These are phyloP conservation scores for Euphorbia celastroides DNA, from an alignment of 441 rosid genomes.

Conservation along the genomic window DNA sequence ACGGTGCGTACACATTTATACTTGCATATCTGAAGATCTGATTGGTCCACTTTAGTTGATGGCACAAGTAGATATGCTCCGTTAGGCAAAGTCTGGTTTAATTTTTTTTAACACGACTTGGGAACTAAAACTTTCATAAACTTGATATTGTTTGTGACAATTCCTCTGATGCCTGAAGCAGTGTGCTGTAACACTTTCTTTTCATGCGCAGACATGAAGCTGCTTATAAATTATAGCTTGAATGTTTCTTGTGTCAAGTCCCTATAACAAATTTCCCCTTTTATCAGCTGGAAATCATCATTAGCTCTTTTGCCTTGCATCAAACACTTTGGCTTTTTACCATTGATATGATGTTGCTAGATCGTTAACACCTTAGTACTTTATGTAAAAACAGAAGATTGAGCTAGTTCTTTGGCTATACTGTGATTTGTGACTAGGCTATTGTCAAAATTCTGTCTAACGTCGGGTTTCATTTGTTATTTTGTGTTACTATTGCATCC, in stretches of 20 bases:
- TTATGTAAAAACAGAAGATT: not conserved
- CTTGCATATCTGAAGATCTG: no score
- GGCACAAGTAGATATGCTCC: no score
- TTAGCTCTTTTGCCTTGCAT: constrained; percentile 2
- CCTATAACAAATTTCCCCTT: not conserved
- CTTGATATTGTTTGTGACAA: no score
- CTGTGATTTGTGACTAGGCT: not conserved
- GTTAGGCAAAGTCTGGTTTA: no score
- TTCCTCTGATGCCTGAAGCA: no score
- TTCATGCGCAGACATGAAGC: no score
- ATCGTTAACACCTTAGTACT: not conserved
- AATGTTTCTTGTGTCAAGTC: not conserved
- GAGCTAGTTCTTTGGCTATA: not conserved
- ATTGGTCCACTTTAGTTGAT: no score
- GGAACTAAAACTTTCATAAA: no score
- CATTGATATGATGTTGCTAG: not conserved
- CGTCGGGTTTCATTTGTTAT: not conserved
- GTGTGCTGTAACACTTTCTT: no score
- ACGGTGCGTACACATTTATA: no score
- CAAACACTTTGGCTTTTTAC: not conserved
- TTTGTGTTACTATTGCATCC: not conserved
- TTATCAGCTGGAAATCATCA: not conserved
- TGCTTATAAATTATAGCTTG: no score
- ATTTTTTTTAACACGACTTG: no score
- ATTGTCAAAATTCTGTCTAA: not conserved